Evolutionary conservation across 2,329 filamentous ascomycete genomes (phyloP).

Genomic region (Harringtonia lauricola): DNA sequence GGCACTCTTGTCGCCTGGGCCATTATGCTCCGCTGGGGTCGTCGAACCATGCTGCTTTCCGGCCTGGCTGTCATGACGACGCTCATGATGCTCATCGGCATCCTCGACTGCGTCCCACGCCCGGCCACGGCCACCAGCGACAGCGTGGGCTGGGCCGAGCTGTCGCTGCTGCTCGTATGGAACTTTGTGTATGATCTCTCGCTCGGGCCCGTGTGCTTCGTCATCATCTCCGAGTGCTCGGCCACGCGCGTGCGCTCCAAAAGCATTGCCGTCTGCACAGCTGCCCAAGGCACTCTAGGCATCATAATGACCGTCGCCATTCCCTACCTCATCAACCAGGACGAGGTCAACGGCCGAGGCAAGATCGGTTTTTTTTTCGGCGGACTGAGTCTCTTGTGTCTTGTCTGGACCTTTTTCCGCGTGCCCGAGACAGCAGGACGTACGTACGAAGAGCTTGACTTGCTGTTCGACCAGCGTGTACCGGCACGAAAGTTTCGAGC

Average conservation of each 20-base stretch:
- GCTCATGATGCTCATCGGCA: too few species aligned
- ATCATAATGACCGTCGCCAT: slow-evolving; percentile 28
- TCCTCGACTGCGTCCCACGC: too few species aligned
- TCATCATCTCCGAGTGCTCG: slow-evolving; percentile 35
- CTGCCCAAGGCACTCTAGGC: slow-evolving; percentile 29
- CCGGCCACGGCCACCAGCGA: not conserved
- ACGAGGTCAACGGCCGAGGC: slow-evolving; percentile 25
- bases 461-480: too few species aligned
- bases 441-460: too few species aligned
- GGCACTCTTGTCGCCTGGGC: too few species aligned
- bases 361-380: slow-evolving; percentile 32
- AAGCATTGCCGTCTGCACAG: slow-evolving; percentile 32
- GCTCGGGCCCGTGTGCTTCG: slow-evolving; percentile 34
- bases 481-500: too few species aligned
- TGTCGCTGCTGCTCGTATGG: not conserved
- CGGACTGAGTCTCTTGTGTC: slow-evolving; percentile 28
- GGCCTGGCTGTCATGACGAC: too few species aligned
- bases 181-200: slow-evolving; percentile 3
- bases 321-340: slow-evolving; percentile 24
- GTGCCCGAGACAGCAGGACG: slow-evolving; percentile 29
- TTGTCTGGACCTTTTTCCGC: slow-evolving; percentile 39
- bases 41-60: too few species aligned
- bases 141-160: not conserved
- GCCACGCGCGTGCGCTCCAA: slow-evolving; percentile 32
- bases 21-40: too few species aligned